These are phyloP conservation scores for Mycogone perniciosa DNA, from an alignment of 2,329 filamentous ascomycete species.

Conservation along the genomic window DNA sequence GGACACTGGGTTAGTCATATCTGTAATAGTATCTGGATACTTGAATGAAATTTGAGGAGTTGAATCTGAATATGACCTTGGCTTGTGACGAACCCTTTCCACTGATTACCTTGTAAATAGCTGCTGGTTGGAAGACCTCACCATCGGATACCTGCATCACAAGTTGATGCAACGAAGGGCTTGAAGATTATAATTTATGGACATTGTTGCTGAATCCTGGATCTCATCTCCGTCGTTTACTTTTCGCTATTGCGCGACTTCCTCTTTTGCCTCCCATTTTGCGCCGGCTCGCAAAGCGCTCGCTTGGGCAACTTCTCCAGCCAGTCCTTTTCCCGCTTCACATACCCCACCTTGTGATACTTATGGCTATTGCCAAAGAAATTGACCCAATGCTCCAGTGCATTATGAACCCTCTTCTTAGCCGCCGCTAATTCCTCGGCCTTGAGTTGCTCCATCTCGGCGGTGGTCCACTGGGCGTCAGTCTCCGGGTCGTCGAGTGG, in stretches of 20 bases:
- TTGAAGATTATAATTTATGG: no score
- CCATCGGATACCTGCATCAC: background rate
- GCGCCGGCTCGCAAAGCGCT: constrained; percentile 64
- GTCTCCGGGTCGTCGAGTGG: constrained; percentile 56
- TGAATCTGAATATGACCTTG: background rate
- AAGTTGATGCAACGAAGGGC: no score
- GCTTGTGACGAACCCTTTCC: background rate
- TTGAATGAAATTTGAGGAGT: constrained; percentile 4
- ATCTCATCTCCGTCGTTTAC: background rate
- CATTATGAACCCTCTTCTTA: constrained; percentile 55
- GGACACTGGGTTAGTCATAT: constrained; percentile 7
- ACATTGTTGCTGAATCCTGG: no score
- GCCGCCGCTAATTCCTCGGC: constrained; percentile 61
- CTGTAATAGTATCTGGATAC: constrained; percentile 13
- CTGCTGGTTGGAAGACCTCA: background rate
- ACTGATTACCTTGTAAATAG: background rate
- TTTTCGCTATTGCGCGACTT: constrained; percentile 25
- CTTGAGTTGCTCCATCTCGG: constrained; percentile 47
- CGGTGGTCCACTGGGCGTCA: constrained; percentile 51
- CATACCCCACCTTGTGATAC: constrained; percentile 73
- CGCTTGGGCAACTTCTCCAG: constrained; percentile 55
- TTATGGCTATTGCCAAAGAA: constrained; percentile 77
- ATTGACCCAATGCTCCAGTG: constrained; percentile 71
- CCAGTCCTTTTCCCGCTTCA: constrained; percentile 57
- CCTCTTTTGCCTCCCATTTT: constrained; percentile 48